A percentile compares a stretch with the other conserved stretches of the same genome.
These are phyloP conservation scores for Batkoa obscura DNA, from an alignment of 371 early-diverging fungal species.

Conservation along the genomic window DNA sequence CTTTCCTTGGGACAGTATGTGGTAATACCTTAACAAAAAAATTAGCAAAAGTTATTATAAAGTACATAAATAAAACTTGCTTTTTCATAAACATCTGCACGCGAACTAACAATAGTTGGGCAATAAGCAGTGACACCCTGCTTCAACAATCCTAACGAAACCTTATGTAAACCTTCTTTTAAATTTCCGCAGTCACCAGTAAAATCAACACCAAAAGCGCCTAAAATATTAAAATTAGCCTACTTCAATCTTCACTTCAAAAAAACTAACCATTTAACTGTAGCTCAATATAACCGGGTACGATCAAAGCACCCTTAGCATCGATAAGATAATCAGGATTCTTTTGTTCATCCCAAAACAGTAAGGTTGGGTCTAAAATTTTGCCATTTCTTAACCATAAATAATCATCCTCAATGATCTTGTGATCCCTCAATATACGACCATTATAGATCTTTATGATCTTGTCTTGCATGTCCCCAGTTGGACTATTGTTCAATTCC, in stretches of 20 bases:
- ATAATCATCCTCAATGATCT: slow-evolving; percentile 44
- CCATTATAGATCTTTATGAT: slow-evolving; percentile 61
- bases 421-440: slow-evolving; percentile 42
- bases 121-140: slow-evolving; percentile 67
- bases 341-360: slow-evolving; percentile 45
- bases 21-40: slow-evolving; percentile 28
- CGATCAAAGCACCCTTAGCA: slow-evolving; percentile 47
- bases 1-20: slow-evolving; percentile 43
- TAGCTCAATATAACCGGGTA: slow-evolving; percentile 63
- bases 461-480: neutral
- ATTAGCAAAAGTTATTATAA: neutral
- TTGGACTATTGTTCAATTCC: neutral
- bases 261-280: slow-evolving; percentile 62
- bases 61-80: slow-evolving; percentile 16
- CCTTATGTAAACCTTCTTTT: slow-evolving; percentile 30
- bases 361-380: slow-evolving; percentile 49
- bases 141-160: slow-evolving; percentile 52
- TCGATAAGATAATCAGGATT: slow-evolving; percentile 53
- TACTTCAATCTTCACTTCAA: neutral
- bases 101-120: slow-evolving; percentile 67
- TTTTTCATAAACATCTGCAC: slow-evolving; percentile 45
- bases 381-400: slow-evolving; percentile 60
- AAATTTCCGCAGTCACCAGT: slow-evolving; percentile 30
- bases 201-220: slow-evolving; percentile 73
- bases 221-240: slow-evolving; percentile 8